Base-by-base conservation (phyloP, 148 eudicot genomes). In the Agrostemma githago region DNA sequence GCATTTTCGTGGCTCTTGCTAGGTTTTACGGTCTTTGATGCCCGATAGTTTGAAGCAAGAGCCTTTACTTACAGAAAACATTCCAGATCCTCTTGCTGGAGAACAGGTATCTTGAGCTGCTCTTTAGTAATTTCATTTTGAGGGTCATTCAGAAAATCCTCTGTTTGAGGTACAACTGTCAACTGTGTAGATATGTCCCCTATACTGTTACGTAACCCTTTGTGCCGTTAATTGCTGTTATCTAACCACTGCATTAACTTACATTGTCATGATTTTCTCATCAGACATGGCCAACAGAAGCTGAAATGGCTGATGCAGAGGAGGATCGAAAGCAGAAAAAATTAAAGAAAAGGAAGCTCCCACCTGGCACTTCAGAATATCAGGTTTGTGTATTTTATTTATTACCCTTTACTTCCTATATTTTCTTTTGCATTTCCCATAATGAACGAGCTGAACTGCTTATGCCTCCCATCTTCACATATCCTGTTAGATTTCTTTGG, bases 221-320 rank as follows among this genome's bases (percentile, higher is more conserved):
- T 40, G 68, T 1, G 5, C 12, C 16, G 3, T 38, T 48, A 0
- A 0, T 51, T 5, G 51, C 46, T 58, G 9, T 8, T 53, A 8
- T 10, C 8, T 38, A 57, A 38, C 48, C 74, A 20, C 6, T 44
- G 1, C 5, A 8, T 71, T 12, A 39, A 15, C 44, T 67, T 69
- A 67, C 58, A 48, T 82, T 16, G 37, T 63, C 51, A 0, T 81
- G 71, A 21, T 79, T 63, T 68, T 59, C 67, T 77, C 38, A 53
- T 75, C 74, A 96, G 99, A 96, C 99, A 57, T 96, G 97, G 97
- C 99, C 99, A 61, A 92, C 99, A 20, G 96, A 90, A 86, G 94
- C 88, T 69, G 99, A 96, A 83, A 92, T 96, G 97, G 91, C 84
- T 48, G 96, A 90, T 79, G 99, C 99, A 62, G 94, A 90, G 72